phyloP scores from a whole-genome alignment of 2,329 filamentous ascomycete species.

The Venturia aucupariae region DNA sequence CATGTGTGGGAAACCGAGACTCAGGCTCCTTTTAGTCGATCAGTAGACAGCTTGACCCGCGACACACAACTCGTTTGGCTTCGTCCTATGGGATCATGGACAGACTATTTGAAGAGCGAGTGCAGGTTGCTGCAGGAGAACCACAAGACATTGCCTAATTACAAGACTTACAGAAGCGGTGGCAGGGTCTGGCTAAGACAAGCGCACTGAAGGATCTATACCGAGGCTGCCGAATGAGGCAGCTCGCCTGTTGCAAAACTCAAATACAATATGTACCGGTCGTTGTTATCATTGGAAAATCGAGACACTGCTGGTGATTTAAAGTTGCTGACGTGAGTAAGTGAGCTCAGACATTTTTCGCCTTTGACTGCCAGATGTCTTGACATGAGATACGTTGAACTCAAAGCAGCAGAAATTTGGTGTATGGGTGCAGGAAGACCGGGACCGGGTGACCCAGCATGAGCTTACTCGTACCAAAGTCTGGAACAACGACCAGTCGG shows the following conservation, averaged over 20 bases:
- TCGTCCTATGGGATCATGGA: constrained; percentile 11
- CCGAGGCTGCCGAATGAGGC: not conserved
- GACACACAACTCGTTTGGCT: constrained; percentile 6
- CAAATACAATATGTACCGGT: not conserved
- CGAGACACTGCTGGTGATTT: not conserved
- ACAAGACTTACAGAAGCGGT: constrained; percentile 8
- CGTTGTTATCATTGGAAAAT: not conserved
- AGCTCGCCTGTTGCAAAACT: not conserved
- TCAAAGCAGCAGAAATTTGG: not conserved
- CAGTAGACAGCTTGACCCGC: not conserved
- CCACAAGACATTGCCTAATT: not conserved
- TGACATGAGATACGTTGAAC: not conserved
- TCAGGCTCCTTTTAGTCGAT: not conserved
- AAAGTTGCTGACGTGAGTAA: not conserved
- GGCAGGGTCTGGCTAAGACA: constrained; percentile 3
- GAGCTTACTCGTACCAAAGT: not conserved
- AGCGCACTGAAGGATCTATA: not conserved
- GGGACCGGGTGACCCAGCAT: not conserved
- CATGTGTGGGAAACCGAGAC: constrained; percentile 9
- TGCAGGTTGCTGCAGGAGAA: constrained; percentile 3
- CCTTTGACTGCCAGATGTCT: too few species aligned
- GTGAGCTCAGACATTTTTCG: not conserved
- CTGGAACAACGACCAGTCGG: not conserved
- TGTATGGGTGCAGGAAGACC: not conserved
- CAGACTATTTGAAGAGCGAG: constrained; percentile 9